These are phyloP conservation scores for Blastomyces gilchristii DNA, from an alignment of 2,329 filamentous ascomycete genomes.

Conservation along the genomic window DNA sequence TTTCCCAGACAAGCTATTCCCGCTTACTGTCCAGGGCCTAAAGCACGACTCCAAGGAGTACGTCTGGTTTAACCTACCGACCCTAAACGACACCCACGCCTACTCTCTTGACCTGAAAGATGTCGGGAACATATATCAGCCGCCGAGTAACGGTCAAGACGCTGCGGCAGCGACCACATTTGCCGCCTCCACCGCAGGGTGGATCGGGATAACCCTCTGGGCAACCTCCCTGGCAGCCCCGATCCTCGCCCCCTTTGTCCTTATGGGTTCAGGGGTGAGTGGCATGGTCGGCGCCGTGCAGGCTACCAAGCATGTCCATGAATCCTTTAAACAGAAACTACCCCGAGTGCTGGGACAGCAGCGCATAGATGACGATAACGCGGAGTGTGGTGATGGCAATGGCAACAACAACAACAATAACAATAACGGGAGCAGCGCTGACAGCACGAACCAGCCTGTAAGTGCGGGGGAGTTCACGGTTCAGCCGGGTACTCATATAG, in stretches of 20 bases:
- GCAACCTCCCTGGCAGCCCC: background rate
- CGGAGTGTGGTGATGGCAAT: background rate
- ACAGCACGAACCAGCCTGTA: too few relatives aligned
- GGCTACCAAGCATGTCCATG: background rate
- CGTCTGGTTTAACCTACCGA: background rate
- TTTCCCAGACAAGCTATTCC: background rate
- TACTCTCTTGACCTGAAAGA: background rate
- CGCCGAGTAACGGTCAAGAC: background rate
- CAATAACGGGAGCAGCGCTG: background rate
- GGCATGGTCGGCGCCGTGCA: background rate
- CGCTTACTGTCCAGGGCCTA: background rate
- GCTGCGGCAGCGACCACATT: background rate
- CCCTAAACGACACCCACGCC: background rate
- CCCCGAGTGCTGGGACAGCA: background rate
- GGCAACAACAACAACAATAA: too few relatives aligned
- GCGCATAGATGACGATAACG: background rate
- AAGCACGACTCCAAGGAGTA: conserved; percentile 1
- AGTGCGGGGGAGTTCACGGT: background rate
- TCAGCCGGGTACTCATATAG: background rate
- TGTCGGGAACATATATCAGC: background rate
- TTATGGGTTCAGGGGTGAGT: background rate
- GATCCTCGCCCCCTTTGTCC: background rate
- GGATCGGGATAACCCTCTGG: background rate
- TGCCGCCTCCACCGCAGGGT: background rate
- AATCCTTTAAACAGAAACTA: background rate